Percentiles rank a stretch among this genome's conserved stretches.
These are phyloP conservation scores for Dothiorella sarmentorum DNA, from an alignment of 2,329 filamentous ascomycete genomes.

Conservation along the genomic window DNA sequence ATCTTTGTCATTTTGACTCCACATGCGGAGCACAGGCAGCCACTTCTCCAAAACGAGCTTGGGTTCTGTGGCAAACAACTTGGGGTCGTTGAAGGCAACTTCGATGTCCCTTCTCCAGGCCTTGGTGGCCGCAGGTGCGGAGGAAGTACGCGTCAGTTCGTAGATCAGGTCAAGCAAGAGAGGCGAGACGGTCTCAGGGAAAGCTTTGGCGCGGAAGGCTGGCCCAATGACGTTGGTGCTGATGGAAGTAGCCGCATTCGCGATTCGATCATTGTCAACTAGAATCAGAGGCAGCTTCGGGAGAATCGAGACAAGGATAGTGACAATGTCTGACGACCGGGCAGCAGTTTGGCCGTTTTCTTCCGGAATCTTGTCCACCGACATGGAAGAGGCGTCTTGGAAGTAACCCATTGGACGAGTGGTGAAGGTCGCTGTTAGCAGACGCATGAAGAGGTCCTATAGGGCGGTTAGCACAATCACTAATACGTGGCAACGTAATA, in stretches of 20 bases:
- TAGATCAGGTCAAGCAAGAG: slow-evolving; percentile 70
- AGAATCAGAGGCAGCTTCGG: slow-evolving; percentile 79
- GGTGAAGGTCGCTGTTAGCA: slow-evolving; percentile 91
- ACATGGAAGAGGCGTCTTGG: slow-evolving; percentile 39
- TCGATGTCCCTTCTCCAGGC: slow-evolving; percentile 88
- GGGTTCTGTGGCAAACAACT: slow-evolving; percentile 73
- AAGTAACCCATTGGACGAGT: slow-evolving; percentile 74
- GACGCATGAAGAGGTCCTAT: slow-evolving; percentile 81
- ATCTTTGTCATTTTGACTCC: slow-evolving; percentile 83
- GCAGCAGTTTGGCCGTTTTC: slow-evolving; percentile 23
- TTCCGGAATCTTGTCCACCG: slow-evolving; percentile 39
- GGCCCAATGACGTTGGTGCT: slow-evolving; percentile 80
- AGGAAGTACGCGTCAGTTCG: slow-evolving; percentile 60
- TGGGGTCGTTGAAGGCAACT: slow-evolving; percentile 86
- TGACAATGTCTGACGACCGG: slow-evolving; percentile 61
- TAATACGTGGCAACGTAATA: background rate
- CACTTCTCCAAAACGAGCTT: slow-evolving; percentile 68
- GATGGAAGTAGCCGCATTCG: slow-evolving; percentile 73
- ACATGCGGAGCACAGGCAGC: slow-evolving; percentile 80
- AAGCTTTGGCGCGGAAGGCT: slow-evolving; percentile 75
- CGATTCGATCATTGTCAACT: slow-evolving; percentile 79
- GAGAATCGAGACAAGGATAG: slow-evolving; percentile 73
- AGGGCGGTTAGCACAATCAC: slow-evolving; percentile 23
- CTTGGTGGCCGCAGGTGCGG: slow-evolving; percentile 74
- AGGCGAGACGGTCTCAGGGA: slow-evolving; percentile 77